Percentiles rank a stretch among this genome's conserved stretches.
Evolutionary conservation across 2,329 filamentous ascomycete genomes (phyloP).

Genomic region (Pyrenochaeta sp.): DNA sequence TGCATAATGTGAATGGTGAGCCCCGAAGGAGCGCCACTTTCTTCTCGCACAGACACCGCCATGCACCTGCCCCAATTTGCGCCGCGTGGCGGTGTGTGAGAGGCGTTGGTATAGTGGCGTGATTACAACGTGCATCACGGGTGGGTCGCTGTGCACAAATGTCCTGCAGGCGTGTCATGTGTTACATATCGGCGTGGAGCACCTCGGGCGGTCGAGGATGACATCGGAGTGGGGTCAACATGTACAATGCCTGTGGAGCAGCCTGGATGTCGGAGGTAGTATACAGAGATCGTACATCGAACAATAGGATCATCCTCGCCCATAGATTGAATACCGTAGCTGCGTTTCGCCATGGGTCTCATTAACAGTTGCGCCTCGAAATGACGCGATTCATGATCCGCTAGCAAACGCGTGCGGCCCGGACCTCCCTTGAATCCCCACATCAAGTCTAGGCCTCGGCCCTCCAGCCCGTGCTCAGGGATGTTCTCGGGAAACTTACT

Average conservation of each 20-base stretch:
- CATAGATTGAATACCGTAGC: too few species aligned
- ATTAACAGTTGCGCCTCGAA: too few species aligned
- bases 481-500: too few species aligned
- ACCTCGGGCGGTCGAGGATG: slow-evolving; percentile 1
- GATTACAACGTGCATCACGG: slow-evolving; percentile 21
- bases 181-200: slow-evolving; percentile 14
- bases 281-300: neutral
- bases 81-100: slow-evolving; percentile 30
- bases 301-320: too few species aligned
- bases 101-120: slow-evolving; percentile 22
- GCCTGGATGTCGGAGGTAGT: neutral
- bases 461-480: too few species aligned
- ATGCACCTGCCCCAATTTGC: slow-evolving; percentile 19
- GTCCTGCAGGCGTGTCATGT: slow-evolving; percentile 10
- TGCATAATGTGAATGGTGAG: slow-evolving; percentile 5
- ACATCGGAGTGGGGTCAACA: slow-evolving; percentile 5
- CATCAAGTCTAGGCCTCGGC: too few species aligned
- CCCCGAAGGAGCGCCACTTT: slow-evolving; percentile 11
- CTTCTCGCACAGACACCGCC: slow-evolving; percentile 9
- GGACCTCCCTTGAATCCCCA: too few species aligned
- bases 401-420: too few species aligned
- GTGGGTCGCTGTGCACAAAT: slow-evolving; percentile 19
- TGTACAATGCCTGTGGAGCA: neutral
- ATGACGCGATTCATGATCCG: too few species aligned
- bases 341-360: too few species aligned